Evolutionary conservation across 1,139 yeast species (phyloP), one percentile per base, ranked within the genome.

Genomic region (Hansenula anomala): DNA sequence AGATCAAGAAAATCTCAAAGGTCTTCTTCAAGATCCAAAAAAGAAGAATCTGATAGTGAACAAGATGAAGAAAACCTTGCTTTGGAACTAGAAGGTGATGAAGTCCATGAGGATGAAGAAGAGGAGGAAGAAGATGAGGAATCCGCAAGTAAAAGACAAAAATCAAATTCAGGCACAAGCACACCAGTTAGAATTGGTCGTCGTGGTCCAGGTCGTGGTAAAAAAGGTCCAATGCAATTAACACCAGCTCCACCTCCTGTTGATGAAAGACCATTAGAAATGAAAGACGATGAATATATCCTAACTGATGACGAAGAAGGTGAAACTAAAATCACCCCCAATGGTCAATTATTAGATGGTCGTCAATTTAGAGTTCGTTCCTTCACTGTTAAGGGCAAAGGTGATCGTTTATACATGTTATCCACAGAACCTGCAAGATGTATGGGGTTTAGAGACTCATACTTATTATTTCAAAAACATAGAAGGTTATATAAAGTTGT

Each of bases 361-460:
- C 72, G 97, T 48, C 75, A 78, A 52, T 92, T 75, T 63, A 71
- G 92, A 44, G 84, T 88, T 46, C 80, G 90, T 44, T 80, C 94
- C 0, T 92, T 92, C 62, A 86, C 87, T 5, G 74, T 90, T 11
- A 63, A 73, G 32, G 88, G 85, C 5, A 75, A 81, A 42, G 96
- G 95, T 4, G 75, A 78, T 29, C 71, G 80, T 46, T 69, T 81
- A 42, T 92, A 78, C 60, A 89, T 92, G 95, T 75, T 92, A 34
- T 85, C 96, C 2, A 90, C 97, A 0, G 97, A 90, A 57, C 96
- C 97, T 1, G 97, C 98, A 0, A 73, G 97, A 49, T 78, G 90
- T 53, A 89, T 90, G 50, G 97, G 97, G 4, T 89, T 89, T 63
- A 73, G 97, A 52, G 98, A 92, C 59, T 88, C 97, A 1, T 90